Evolutionary conservation across 2,329 filamentous ascomycete species (phyloP).

Genomic region (Lachnellula hyalina): DNA sequence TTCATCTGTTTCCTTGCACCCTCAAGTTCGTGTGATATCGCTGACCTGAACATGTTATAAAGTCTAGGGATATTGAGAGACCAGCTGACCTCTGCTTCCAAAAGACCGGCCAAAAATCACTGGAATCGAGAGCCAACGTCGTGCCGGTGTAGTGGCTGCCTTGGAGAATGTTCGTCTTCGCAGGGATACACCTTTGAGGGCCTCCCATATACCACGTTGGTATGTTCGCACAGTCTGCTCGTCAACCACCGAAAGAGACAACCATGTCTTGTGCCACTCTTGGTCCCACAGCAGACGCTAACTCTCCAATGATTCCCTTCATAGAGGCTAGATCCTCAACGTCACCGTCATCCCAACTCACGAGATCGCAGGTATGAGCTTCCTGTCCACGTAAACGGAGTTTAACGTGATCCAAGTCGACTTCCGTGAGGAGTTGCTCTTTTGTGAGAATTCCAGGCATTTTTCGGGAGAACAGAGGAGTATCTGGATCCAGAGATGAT

Average conservation of each 20-base stretch:
- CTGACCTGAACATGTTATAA: no score
- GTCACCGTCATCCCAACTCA: slow-evolving; percentile 52
- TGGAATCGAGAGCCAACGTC: no score
- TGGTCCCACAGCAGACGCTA: slow-evolving; percentile 60
- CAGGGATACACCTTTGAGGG: no score
- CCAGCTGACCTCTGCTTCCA: no score
- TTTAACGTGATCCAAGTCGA: slow-evolving; percentile 55
- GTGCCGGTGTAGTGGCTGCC: no score
- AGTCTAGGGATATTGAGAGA: no score
- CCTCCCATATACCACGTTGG: no score
- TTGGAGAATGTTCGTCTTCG: no score
- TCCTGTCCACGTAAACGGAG: slow-evolving; percentile 38
- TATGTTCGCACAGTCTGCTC: no score
- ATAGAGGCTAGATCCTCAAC: slow-evolving; percentile 46
- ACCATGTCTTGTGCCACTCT: slow-evolving; percentile 53
- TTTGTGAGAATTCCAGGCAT: slow-evolving; percentile 63
- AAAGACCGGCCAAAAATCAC: no score
- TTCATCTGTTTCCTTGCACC: background rate
- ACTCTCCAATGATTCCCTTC: slow-evolving; percentile 60
- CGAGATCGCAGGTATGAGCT: slow-evolving; percentile 46
- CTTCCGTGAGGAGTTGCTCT: slow-evolving; percentile 42
- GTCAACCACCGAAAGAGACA: slow-evolving; percentile 44
- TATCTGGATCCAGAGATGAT: slow-evolving; percentile 17
- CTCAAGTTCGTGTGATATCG: no score
- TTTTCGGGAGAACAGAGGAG: slow-evolving; percentile 52